Percentiles rank a stretch among this genome's conserved stretches.
Evolutionary conservation across 2,329 filamentous ascomycete genomes (phyloP).

Genomic region (Cordyceps militaris): DNA sequence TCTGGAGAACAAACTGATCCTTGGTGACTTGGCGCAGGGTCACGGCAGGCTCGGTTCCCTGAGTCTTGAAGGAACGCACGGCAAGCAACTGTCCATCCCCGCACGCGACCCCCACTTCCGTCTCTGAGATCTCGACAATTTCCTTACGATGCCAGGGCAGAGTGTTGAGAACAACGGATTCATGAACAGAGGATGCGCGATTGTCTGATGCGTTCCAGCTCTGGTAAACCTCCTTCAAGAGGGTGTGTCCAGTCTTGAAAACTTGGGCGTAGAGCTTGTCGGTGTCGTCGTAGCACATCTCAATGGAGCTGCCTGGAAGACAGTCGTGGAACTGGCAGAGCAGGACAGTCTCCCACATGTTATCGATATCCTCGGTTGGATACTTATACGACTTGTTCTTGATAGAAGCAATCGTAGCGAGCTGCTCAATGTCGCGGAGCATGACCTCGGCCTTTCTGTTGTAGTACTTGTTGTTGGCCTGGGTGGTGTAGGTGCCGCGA

Average conservation of each 20-base stretch:
- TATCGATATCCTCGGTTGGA: constrained; percentile 86
- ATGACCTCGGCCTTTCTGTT: constrained; percentile 81
- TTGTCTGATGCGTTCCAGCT: constrained; percentile 55
- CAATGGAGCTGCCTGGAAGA: constrained; percentile 86
- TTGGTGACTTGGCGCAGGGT: constrained; percentile 42
- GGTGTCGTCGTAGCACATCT: constrained; percentile 97
- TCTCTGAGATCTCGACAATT: constrained; percentile 57
- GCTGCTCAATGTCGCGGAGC: constrained; percentile 78
- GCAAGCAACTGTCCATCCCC: constrained; percentile 47
- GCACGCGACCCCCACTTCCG: constrained; percentile 46
- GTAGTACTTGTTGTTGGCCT: constrained; percentile 94
- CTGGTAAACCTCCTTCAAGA: constrained; percentile 62
- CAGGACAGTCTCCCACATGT: constrained; percentile 89
- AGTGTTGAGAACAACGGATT: constrained; percentile 69
- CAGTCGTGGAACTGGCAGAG: constrained; percentile 98
- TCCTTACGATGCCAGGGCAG: constrained; percentile 78
- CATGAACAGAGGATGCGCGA: constrained; percentile 32
- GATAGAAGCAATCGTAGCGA: constrained; percentile 80
- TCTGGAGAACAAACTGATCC: constrained; percentile 71
- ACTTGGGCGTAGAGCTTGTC: constrained; percentile 80
- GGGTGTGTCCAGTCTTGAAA: constrained; percentile 66
- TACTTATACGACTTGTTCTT: constrained; percentile 71
- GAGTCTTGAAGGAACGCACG: constrained; percentile 43
- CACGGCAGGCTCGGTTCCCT: constrained; percentile 40
- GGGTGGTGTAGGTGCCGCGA: constrained; percentile 93